Conservation (phyloP, 164 flowering plant species). For the Hamamelis virginiana region DNA sequence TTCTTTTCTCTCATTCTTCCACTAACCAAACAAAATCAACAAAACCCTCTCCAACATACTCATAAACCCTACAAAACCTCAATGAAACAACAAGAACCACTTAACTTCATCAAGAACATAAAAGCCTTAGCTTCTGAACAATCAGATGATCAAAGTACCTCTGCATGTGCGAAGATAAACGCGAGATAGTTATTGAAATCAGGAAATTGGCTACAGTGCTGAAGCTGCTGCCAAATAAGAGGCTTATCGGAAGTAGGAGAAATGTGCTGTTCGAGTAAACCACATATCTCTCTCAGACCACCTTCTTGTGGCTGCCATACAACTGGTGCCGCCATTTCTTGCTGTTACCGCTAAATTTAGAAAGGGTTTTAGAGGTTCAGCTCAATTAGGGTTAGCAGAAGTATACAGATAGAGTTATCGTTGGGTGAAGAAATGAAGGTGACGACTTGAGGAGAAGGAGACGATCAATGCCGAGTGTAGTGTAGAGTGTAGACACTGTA, state of each 20-base stretch:
- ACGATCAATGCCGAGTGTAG: no score
- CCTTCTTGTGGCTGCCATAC: conserved; percentile 86
- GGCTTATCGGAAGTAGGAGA: conserved; percentile 73
- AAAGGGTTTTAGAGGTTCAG: no score
- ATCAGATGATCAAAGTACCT: conserved; percentile 40
- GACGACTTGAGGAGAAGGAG: no score
- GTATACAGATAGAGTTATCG: no score
- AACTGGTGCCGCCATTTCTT: conserved; percentile 4
- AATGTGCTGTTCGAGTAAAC: conserved; percentile 76
- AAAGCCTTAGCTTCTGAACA: not conserved
- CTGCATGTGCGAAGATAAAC: conserved; percentile 82
- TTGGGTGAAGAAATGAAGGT: no score
- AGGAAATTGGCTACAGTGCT: conserved; percentile 83
- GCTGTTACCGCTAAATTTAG: not conserved
- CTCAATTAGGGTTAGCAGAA: no score
- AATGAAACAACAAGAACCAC: no score
- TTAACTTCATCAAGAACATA: no score
- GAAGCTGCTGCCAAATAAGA: conserved; percentile 86
- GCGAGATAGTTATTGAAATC: conserved; percentile 98
- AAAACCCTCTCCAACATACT: no score
- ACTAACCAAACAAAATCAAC: no score
- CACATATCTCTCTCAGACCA: conserved; percentile 88
- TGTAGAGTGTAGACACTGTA: no score
- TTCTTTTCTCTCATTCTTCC: no score
- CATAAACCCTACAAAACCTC: conserved; percentile 3